A percentile compares a stretch with the other conserved stretches of the same genome.
phyloP scores from a whole-genome alignment of 2,329 filamentous ascomycete species.

The Hansfordia pulvinata region DNA sequence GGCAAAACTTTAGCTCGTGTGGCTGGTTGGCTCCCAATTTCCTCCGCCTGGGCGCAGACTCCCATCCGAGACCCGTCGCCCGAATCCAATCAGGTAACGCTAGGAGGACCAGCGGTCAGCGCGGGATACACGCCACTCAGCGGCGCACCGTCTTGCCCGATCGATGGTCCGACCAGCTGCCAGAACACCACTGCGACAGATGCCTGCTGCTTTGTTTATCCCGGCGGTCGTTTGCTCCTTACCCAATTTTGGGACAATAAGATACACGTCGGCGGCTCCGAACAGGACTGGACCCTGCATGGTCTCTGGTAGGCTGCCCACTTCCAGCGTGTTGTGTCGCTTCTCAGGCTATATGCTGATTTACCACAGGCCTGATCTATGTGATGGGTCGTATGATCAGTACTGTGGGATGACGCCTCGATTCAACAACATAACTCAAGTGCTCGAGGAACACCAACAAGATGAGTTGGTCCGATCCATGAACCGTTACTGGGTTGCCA shows the following conservation, averaged over 20 bases:
- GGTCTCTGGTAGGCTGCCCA: slow-evolving; percentile 23
- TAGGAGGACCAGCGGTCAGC: too few species aligned
- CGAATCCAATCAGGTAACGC: slow-evolving; percentile 1
- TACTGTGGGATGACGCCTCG: slow-evolving; percentile 26
- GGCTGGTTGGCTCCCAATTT: too few species aligned
- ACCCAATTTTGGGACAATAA: slow-evolving; percentile 30
- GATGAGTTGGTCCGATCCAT: slow-evolving; percentile 22
- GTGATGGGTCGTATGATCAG: slow-evolving; percentile 27
- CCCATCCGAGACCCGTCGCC: slow-evolving; percentile 1
- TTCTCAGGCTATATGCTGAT: neutral
- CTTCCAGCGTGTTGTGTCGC: neutral
- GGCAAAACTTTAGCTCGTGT: too few species aligned
- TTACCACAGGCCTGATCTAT: slow-evolving; percentile 24
- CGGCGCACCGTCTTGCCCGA: slow-evolving; percentile 22
- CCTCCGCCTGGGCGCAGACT: too few species aligned
- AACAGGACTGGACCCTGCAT: slow-evolving; percentile 29
- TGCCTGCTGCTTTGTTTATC: slow-evolving; percentile 27
- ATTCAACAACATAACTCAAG: slow-evolving; percentile 26
- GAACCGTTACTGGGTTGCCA: slow-evolving; percentile 28
- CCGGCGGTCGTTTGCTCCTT: slow-evolving; percentile 24
- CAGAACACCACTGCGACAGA: slow-evolving; percentile 21
- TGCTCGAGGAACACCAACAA: slow-evolving; percentile 24
- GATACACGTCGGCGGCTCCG: slow-evolving; percentile 22
- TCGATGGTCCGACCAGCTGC: slow-evolving; percentile 27
- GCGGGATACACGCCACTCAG: slow-evolving; percentile 23